These are phyloP conservation scores for Pelargonium nanum DNA, from an alignment of 345 rosid species.

Conservation along the genomic window DNA sequence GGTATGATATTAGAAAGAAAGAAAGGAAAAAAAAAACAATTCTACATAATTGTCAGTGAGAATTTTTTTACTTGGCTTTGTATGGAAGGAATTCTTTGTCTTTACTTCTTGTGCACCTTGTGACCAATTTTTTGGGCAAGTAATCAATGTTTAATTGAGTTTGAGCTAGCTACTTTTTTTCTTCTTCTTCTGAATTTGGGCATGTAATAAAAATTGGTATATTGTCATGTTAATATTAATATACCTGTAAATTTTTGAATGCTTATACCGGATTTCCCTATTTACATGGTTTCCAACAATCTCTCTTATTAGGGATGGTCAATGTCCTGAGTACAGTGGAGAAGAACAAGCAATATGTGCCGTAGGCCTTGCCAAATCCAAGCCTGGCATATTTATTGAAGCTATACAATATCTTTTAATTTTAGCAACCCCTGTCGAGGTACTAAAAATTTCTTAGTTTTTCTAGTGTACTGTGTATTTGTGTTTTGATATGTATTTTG, in stretches of 20 bases:
- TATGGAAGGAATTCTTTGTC: too few relatives aligned
- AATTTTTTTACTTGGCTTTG: too few relatives aligned
- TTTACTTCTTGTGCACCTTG: too few relatives aligned
- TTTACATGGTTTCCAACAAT: conserved; percentile 14
- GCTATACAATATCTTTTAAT: conserved; percentile 85
- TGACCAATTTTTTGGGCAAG: too few relatives aligned
- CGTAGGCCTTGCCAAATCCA: conserved; percentile 80
- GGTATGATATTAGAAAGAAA: too few relatives aligned
- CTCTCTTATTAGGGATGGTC: conserved; percentile 66
- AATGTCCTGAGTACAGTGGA: conserved; percentile 80
- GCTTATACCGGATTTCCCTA: not conserved
- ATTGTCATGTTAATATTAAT: not conserved
- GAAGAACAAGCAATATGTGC: conserved; percentile 95
- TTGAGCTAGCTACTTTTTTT: too few relatives aligned
- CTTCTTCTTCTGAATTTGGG: too few relatives aligned
- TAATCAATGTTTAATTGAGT: too few relatives aligned
- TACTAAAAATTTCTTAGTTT: conserved; percentile 8
- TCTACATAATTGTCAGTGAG: too few relatives aligned
- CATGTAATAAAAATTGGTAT: too few relatives aligned
- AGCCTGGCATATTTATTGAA: conserved; percentile 80
- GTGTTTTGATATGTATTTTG: not conserved
- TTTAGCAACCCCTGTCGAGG: conserved; percentile 93
- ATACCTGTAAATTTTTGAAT: not conserved
- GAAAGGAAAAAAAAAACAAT: too few relatives aligned
- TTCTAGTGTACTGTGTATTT: not conserved